A percentile compares a stretch with the other conserved stretches of the same genome.
Conservation (phyloP, 2,329 filamentous ascomycete species). For the Colletotrichum costaricense region DNA sequence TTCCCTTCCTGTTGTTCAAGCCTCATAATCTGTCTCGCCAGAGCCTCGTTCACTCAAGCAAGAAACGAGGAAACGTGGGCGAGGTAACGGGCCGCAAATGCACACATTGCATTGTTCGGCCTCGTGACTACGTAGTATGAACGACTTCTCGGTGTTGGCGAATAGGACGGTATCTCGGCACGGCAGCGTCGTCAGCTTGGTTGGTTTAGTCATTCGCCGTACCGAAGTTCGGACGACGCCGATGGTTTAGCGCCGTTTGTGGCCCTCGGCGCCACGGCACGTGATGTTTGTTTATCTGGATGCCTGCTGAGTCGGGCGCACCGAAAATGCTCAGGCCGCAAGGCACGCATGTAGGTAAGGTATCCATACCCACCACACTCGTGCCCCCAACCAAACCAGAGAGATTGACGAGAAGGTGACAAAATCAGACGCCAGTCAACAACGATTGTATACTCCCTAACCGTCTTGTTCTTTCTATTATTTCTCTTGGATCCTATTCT, state of each 20-base stretch:
- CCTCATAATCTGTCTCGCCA: background rate
- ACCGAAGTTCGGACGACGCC: slow-evolving; percentile 37
- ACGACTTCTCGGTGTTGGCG: background rate
- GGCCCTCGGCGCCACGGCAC: slow-evolving; percentile 22
- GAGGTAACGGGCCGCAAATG: slow-evolving; percentile 4
- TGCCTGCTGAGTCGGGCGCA: slow-evolving; percentile 23
- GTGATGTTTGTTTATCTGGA: slow-evolving; percentile 15
- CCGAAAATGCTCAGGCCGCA: slow-evolving; percentile 18
- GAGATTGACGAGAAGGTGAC: background rate
- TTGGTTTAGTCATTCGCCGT: slow-evolving; percentile 11
- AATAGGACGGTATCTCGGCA: slow-evolving; percentile 33
- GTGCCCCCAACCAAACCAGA: background rate
- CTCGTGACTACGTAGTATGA: slow-evolving; percentile 4
- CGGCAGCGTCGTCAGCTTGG: slow-evolving; percentile 34
- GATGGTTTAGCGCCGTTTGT: slow-evolving; percentile 34
- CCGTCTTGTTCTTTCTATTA: too few species aligned
- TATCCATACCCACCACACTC: background rate
- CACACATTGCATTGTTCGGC: slow-evolving; percentile 8
- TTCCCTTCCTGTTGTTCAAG: background rate
- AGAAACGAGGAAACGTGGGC: slow-evolving; percentile 1
- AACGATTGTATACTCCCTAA: too few species aligned
- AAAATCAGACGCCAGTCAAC: background rate
- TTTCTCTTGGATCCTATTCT: too few species aligned
- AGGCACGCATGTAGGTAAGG: slow-evolving; percentile 2
- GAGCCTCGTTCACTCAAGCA: slow-evolving; percentile 11